phyloP scores from a whole-genome alignment of 441 rosid species.

The Biscutella laevigata region DNA sequence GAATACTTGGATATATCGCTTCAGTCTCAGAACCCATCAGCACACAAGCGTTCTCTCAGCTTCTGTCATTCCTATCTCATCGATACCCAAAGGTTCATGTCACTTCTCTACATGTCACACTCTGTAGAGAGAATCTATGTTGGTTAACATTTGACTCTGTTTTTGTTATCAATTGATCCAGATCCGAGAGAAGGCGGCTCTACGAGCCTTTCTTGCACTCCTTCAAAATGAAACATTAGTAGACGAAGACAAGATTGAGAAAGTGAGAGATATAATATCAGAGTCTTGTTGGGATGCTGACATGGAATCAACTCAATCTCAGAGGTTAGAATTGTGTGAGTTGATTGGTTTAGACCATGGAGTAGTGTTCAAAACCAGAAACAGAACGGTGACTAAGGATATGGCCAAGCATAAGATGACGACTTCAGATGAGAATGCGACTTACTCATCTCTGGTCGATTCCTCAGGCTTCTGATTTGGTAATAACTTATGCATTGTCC shows the following conservation, averaged over 20 bases:
- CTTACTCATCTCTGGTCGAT: conserved; percentile 80
- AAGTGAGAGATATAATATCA: conserved; percentile 50
- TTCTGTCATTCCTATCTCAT: conserved; percentile 63
- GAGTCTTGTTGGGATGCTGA: conserved; percentile 85
- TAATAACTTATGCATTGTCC: background rate
- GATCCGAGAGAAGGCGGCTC: conserved; percentile 83
- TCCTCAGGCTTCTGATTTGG: conserved; percentile 63
- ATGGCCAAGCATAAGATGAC: conserved; percentile 12
- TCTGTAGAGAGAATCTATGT: too few relatives aligned
- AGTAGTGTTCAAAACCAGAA: conserved; percentile 22
- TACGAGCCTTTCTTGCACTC: conserved; percentile 66
- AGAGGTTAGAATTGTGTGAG: conserved; percentile 42
- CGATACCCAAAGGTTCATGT: conserved; percentile 70
- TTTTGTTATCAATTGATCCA: conserved; percentile 27
- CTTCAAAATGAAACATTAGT: conserved; percentile 56
- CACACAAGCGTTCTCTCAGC: conserved; percentile 50
- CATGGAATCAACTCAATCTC: conserved; percentile 39
- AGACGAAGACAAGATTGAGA: conserved; percentile 52
- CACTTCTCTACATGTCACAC: background rate
- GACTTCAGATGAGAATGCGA: conserved; percentile 69
- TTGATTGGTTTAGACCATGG: conserved; percentile 48
- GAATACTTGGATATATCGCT: conserved; percentile 67
- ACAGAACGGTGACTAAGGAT: conserved; percentile 19
- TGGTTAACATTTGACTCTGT: background rate
- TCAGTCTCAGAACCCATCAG: conserved; percentile 49